These are phyloP conservation scores for Leucocoprinus gongylophorus DNA, from an alignment of 1,284 basidiomycete species.

Conservation along the genomic window DNA sequence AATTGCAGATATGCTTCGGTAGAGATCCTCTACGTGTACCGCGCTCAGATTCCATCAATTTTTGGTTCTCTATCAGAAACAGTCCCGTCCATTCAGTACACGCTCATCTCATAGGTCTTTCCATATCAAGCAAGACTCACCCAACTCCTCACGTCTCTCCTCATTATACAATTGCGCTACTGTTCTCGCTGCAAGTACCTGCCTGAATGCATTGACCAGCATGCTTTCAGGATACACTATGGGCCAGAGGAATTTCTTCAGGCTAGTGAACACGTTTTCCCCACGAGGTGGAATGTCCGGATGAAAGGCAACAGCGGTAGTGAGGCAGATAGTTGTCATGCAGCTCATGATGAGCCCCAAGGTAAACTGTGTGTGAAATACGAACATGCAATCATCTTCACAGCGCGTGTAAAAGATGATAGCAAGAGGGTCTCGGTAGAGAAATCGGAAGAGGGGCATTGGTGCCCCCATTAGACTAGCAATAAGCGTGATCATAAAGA, in stretches of 20 bases:
- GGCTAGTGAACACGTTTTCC: conserved; percentile 5
- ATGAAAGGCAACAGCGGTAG: conserved; percentile 9
- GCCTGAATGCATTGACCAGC: conserved; percentile 11
- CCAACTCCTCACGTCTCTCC: conserved; percentile 9
- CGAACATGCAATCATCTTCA: conserved; percentile 11
- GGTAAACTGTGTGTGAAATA: conserved; percentile 11
- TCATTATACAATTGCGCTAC: conserved; percentile 9
- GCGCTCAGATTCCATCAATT: conserved; percentile 10
- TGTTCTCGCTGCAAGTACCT: conserved; percentile 11
- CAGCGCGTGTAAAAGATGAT: conserved; percentile 11
- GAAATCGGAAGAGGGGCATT: conserved; percentile 9
- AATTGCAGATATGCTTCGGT: conserved; percentile 1
- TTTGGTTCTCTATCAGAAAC: conserved; percentile 5
- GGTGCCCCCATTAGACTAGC: conserved; percentile 9
- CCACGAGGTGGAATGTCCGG: conserved; percentile 7
- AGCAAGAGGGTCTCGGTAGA: conserved; percentile 10
- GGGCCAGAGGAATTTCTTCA: conserved; percentile 11
- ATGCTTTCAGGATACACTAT: conserved; percentile 10
- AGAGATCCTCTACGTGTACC: neutral
- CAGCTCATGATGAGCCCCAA: conserved; percentile 11
- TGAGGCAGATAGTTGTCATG: conserved; percentile 12
- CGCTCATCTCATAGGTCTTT: neutral
- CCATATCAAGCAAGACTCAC: conserved; percentile 2
- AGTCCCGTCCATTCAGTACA: neutral
- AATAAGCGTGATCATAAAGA: conserved; percentile 8